phyloP scores from a whole-genome alignment of 1,284 basidiomycete species.

The Puccinia triticina region DNA sequence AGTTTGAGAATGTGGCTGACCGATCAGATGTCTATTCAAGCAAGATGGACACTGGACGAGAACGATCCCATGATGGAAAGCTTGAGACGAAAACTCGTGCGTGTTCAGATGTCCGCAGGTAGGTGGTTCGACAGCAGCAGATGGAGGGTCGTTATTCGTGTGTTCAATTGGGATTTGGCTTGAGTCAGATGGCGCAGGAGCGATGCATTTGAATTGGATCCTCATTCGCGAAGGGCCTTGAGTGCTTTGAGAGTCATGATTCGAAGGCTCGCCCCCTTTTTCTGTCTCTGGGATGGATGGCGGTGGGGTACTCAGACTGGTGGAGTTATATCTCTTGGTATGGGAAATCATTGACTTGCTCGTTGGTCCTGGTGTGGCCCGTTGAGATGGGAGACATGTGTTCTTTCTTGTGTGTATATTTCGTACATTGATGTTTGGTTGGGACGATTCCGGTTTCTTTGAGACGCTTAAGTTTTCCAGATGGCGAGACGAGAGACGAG shows the following conservation, averaged over 20 bases:
- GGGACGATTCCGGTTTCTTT: not conserved
- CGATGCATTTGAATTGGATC: slow-evolving; percentile 79
- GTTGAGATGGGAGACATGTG: not conserved
- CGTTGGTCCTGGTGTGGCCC: not conserved
- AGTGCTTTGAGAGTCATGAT: not conserved
- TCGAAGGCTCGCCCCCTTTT: not conserved
- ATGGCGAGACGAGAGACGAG: not conserved
- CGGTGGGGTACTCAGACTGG: not conserved
- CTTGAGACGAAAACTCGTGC: slow-evolving; percentile 81
- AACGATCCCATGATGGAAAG: slow-evolving; percentile 86
- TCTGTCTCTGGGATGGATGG: not conserved
- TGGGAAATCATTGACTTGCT: no score
- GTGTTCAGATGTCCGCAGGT: slow-evolving; percentile 79
- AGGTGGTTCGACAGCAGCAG: slow-evolving; percentile 57
- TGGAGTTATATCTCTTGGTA: not conserved
- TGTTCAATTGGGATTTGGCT: slow-evolving; percentile 46
- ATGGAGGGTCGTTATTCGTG: not conserved
- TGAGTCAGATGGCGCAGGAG: slow-evolving; percentile 32
- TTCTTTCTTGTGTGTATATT: not conserved
- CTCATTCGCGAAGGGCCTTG: slow-evolving; percentile 19
- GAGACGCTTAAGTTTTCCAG: not conserved
- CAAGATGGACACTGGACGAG: slow-evolving; percentile 89
- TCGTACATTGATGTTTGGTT: not conserved
- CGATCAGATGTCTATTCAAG: slow-evolving; percentile 72
- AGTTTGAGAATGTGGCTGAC: slow-evolving; percentile 49